Conservation (phyloP, 2,329 filamentous ascomycete genomes). For the Clathrospora elynae region DNA sequence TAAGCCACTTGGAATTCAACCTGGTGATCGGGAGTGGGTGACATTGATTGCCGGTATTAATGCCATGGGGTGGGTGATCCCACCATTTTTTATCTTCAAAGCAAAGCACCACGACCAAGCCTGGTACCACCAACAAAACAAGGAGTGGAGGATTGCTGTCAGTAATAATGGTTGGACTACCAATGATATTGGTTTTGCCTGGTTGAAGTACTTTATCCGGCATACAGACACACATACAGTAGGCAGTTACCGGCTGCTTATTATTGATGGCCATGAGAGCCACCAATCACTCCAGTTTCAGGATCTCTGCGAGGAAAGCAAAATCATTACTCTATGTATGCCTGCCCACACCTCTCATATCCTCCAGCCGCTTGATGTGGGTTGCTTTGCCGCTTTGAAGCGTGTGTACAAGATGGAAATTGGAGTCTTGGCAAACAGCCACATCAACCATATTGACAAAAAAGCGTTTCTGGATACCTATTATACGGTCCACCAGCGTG, state of each 20-base stretch:
- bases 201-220: background rate
- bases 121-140: constrained; percentile 10
- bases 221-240: constrained; percentile 5
- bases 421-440: background rate
- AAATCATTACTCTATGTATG: constrained; percentile 7
- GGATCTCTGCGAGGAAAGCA: constrained; percentile 1
- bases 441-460: background rate
- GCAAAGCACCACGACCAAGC: constrained; percentile 8
- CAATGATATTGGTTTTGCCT: background rate
- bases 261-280: constrained; percentile 18
- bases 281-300: constrained; percentile 6
- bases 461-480: background rate
- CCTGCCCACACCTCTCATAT: constrained; percentile 23
- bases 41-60: constrained; percentile 18
- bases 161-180: constrained; percentile 41
- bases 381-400: constrained; percentile 44
- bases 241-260: constrained; percentile 11
- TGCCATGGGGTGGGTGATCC: constrained; percentile 11
- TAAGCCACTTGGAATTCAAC: constrained; percentile 6
- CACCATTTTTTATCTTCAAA: constrained; percentile 18
- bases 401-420: constrained; percentile 39
- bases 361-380: too few relatives aligned
- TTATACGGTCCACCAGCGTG: background rate
- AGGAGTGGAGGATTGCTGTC: constrained; percentile 24
- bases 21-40: constrained; percentile 16